Percentiles rank a stretch among this genome's conserved stretches.
Evolutionary conservation across 1,139 yeast genomes (phyloP).

Genomic region (Debaryomyces udenii): DNA sequence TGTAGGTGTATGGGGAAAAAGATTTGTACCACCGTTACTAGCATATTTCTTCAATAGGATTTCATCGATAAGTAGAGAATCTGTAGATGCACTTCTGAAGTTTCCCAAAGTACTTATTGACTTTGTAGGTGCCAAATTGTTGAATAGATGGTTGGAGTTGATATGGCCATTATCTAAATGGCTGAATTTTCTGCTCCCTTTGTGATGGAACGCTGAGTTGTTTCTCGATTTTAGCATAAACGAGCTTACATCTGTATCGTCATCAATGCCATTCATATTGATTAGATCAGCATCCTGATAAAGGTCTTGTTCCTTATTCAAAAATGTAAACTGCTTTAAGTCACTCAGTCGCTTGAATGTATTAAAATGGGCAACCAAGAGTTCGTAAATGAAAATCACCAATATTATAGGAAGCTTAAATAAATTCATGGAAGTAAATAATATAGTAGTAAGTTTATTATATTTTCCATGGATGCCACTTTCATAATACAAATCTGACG

Average conservation of each 20-base stretch:
- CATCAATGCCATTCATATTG: conserved; percentile 20
- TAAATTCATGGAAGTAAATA: conserved; percentile 20
- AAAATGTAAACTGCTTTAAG: conserved; percentile 41
- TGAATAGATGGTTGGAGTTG: conserved; percentile 8
- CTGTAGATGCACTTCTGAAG: conserved; percentile 39
- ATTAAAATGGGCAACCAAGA: conserved; percentile 24
- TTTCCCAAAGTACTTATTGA: conserved; percentile 36
- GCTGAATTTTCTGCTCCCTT: conserved; percentile 10
- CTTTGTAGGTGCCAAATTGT: conserved; percentile 19
- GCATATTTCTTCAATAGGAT: conserved; percentile 32
- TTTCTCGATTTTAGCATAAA: conserved; percentile 27
- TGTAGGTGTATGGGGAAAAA: conserved; percentile 2
- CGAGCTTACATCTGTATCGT: conserved; percentile 29
- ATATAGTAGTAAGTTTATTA: conserved; percentile 11
- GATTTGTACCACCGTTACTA: conserved; percentile 9
- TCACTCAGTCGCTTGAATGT: conserved; percentile 18
- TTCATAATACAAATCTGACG: conserved; percentile 21
- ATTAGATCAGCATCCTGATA: conserved; percentile 34
- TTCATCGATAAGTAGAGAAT: conserved; percentile 38
- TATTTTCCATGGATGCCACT: conserved; percentile 8
- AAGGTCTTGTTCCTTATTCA: conserved; percentile 32
- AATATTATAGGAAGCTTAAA: conserved; percentile 40
- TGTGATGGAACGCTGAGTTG: conserved; percentile 18
- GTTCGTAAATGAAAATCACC: conserved; percentile 38
- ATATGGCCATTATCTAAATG: conserved; percentile 9